These are phyloP conservation scores for Diaporthe vaccinii DNA, from an alignment of 2,329 filamentous ascomycete genomes.

Conservation along the genomic window DNA sequence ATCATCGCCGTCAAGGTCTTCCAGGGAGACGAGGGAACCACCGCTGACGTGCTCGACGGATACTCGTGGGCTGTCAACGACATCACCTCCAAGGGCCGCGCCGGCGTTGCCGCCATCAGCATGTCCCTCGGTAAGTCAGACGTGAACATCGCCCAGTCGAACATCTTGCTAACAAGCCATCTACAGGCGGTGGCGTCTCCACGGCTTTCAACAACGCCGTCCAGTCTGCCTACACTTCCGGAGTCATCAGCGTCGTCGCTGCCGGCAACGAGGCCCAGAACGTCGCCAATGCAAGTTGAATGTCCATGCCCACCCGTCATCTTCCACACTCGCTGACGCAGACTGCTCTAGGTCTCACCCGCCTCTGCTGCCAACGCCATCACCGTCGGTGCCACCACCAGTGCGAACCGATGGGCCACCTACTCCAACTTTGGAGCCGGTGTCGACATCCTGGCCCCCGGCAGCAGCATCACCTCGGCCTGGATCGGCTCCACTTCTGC, in stretches of 20 bases:
- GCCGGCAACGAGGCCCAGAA: slow-evolving; percentile 56
- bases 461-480: slow-evolving; percentile 57
- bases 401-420: slow-evolving; percentile 49
- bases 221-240: slow-evolving; percentile 49
- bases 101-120: slow-evolving; percentile 11
- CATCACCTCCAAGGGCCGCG: slow-evolving; percentile 37
- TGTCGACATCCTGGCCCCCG: slow-evolving; percentile 62
- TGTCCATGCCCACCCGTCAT: accelerated
- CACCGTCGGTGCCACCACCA: slow-evolving; percentile 57
- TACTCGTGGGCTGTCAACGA: slow-evolving; percentile 46
- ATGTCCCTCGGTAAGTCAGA: slow-evolving; percentile 10
- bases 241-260: slow-evolving; percentile 57
- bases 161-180: not conserved
- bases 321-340: not conserved
- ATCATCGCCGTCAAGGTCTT: slow-evolving; percentile 52
- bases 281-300: slow-evolving; percentile 43
- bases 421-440: slow-evolving; percentile 62
- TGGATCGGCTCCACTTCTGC: slow-evolving; percentile 55
- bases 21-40: slow-evolving; percentile 8
- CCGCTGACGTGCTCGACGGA: slow-evolving; percentile 43
- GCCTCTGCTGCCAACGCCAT: slow-evolving; percentile 55
- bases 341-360: slow-evolving; percentile 47
- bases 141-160: accelerated
- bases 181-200: slow-evolving; percentile 36
- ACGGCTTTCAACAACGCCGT: slow-evolving; percentile 55